Evolutionary conservation across 2,329 filamentous ascomycete species (phyloP), one percentile per base, ranked within the genome.

Genomic region (Xylaria sp.): DNA sequence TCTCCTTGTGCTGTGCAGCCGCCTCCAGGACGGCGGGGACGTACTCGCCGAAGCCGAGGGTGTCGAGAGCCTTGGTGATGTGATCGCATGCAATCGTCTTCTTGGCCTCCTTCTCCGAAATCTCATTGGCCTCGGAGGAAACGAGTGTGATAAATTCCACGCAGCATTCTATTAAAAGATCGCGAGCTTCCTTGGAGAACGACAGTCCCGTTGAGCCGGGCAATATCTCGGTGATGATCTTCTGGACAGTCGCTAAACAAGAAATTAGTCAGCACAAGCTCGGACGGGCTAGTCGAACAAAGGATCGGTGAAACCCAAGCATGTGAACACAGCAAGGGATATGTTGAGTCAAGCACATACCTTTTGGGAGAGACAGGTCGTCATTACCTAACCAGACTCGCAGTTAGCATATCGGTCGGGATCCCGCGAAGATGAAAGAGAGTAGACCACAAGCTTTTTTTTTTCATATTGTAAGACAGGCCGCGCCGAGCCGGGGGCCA

Each of bases 41-140:
- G 73, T 98, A 99, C 70, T 97, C 93, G 9, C 88, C 85, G 76
- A 98, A 99, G 1, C 94, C 95, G 19, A 99, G 86, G 71, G 96
- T 91, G 71, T 94, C 91, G 41, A 99, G 85, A 0, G 95, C 95
- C 73, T 94, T 94, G 73, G 94, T 96, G 71, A 99, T 96, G 80
- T 99, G 95, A 72, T 99, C 95, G 76, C 92, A 96, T 11, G 94
- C 94, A 70, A 99, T 99, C 3, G 95, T 99, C 85, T 99, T 99
- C 82, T 99, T 99, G 51, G 93, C 92, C 73, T 99, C 95, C 78
- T 97, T 97, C 76, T 99, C 95, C 11, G 93, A 96, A 67, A 99
- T 99, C 72, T 99, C 95, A 78, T 99, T 99, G 65, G 95, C 95
- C 80, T 99, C 94, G 48, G 92, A 96, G n/a, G 93, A 97, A 70